A percentile compares a stretch with the other conserved stretches of the same genome.
phyloP scores from a whole-genome alignment of 1,284 basidiomycete species.

The Trametes pubescens region DNA sequence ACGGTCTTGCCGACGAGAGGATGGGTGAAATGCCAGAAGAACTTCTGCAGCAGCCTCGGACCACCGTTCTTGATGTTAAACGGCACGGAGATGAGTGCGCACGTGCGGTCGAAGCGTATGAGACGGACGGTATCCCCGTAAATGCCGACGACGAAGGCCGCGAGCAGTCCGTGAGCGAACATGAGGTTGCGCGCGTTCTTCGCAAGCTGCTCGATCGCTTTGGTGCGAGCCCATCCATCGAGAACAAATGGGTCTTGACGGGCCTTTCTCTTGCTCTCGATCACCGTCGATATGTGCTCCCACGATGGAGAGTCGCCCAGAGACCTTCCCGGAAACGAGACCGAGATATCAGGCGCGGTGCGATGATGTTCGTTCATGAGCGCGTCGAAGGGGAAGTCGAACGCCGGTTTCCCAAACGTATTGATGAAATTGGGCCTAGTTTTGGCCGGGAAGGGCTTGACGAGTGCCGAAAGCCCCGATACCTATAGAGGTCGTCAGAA shows the following conservation, averaged over 20 bases:
- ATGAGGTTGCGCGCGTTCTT: slow-evolving; percentile 24
- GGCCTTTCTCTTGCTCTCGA: not conserved
- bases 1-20: not conserved
- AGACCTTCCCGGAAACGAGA: slow-evolving; percentile 5
- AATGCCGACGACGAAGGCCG: slow-evolving; percentile 21
- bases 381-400: slow-evolving; percentile 1
- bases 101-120: slow-evolving; percentile 15
- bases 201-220: slow-evolving; percentile 17
- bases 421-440: slow-evolving; percentile 8
- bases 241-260: slow-evolving; percentile 8
- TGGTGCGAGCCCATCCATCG: not conserved
- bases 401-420: not conserved
- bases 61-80: not conserved
- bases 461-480: slow-evolving; percentile 1
- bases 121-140: slow-evolving; percentile 14
- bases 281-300: not conserved
- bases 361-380: not conserved
- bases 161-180: slow-evolving; percentile 21
- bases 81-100: slow-evolving; percentile 7
- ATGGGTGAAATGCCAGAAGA: slow-evolving; percentile 19
- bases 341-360: slow-evolving; percentile 9
- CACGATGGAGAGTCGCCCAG: not conserved
- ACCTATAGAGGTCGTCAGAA: not conserved
- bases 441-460: slow-evolving; percentile 3
- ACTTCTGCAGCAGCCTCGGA: slow-evolving; percentile 3